Evolutionary conservation across 331 rosid genomes (phyloP), one percentile per base, ranked within the genome.

Genomic region (Rhamnella rubrinervis): DNA sequence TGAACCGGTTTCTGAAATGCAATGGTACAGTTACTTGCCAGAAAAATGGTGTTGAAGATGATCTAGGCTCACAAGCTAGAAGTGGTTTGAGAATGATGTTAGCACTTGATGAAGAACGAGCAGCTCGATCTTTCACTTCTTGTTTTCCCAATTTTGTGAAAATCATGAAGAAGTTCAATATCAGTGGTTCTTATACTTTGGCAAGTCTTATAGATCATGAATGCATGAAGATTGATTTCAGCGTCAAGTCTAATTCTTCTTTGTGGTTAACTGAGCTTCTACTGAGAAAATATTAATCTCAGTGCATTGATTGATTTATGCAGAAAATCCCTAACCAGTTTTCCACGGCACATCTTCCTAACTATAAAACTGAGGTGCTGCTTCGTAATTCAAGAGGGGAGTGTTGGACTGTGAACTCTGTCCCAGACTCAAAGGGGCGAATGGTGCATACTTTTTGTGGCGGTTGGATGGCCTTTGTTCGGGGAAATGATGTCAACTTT

Each of bases 401-500:
- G 71, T 77, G 89, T 73, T 92, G 97, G 98, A 80, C 86, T 4
- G 98, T 92, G 77, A 92, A 92, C 83, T 90, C 92, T 37, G 86
- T 90, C 39, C 98, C 98, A 26, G 98, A 90, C 82, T 85, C 98
- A 1, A 88, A 87, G 75, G 97, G 97, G 64, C 80, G 98, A 66
- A 73, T 85, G 69, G 84, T 87, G 73, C 97, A 88, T 83, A 92
- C 97, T 19, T 88, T 92, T 72, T 92, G 98, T 35, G 98, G 98
- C 59, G 98, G 98, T 28, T 90, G 98, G 98, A 81, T 90, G 92
- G 95, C 98, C 10, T 92, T 92, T 67, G 98, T 92, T 71, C 96
- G 98, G 7, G 96, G 83, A 60, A 90, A 92, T 70, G 87, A 85
- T 74, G 61, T 90, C 59, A 85, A 90, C 61, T 72, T 88, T 40